Percentiles rank a stretch among this genome's conserved stretches.
Evolutionary conservation across 73 alveolate species (phyloP).

Genomic region (Urostyla sp.): DNA sequence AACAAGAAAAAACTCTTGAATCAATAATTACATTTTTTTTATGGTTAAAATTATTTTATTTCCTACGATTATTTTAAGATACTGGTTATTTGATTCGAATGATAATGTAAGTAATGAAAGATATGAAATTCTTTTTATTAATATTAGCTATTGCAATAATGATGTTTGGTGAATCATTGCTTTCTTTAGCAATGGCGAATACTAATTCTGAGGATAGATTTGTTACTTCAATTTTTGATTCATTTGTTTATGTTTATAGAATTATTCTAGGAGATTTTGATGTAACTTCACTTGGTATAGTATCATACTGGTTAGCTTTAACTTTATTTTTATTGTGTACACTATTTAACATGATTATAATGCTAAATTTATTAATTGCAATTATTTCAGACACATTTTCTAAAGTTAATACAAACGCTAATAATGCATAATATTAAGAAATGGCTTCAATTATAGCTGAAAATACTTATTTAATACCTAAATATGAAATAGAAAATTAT

Average conservation of each 20-base stretch:
- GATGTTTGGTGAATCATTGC: conserved; percentile 41
- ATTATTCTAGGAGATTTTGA: conserved; percentile 58
- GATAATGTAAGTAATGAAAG: conserved; percentile 53
- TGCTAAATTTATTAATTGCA: conserved; percentile 64
- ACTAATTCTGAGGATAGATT: conserved; percentile 10
- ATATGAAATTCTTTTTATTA: conserved; percentile 44
- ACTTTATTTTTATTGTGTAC: conserved; percentile 38
- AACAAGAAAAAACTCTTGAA: background rate
- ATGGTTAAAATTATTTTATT: conserved; percentile 61
- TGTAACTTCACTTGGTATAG: background rate
- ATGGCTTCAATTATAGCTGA: conserved; percentile 51
- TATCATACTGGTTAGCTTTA: no score
- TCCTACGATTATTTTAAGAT: conserved; percentile 43
- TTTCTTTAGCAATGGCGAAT: background rate
- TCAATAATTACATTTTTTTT: conserved; percentile 27
- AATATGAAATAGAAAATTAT: background rate
- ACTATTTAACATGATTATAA: conserved; percentile 41
- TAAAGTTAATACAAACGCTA: conserved; percentile 8
- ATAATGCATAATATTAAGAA: conserved; percentile 37
- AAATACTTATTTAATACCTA: conserved; percentile 43
- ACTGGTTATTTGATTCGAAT: conserved; percentile 61
- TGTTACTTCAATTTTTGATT: conserved; percentile 1
- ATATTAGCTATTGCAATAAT: conserved; percentile 42
- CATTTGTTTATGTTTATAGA: conserved; percentile 20
- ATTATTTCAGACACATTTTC: conserved; percentile 55